Percentiles rank a stretch among this genome's conserved stretches.
phyloP scores from a whole-genome alignment of 257 asterid species.

The Asclepias syriaca region DNA sequence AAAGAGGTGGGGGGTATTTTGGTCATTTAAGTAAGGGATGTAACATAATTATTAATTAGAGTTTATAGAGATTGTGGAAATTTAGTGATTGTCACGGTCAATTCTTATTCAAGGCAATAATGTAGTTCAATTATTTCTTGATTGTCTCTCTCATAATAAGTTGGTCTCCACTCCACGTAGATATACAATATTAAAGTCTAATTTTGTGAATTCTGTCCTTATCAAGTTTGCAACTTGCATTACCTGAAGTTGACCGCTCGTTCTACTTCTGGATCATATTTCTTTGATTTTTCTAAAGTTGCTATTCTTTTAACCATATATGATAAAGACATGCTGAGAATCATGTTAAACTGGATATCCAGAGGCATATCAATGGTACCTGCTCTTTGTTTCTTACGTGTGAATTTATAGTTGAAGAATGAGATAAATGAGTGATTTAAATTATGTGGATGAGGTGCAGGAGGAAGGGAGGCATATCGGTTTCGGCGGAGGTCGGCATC shows the following conservation, averaged over 20 bases:
- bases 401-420: no score
- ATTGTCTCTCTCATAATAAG: constrained; percentile 21
- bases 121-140: constrained; percentile 18
- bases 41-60: neutral
- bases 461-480: constrained; percentile 73
- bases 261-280: neutral
- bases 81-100: neutral
- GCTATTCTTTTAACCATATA: no score
- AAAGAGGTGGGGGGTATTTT: constrained; percentile 14
- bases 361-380: no score
- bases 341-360: neutral
- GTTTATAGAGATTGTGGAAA: neutral
- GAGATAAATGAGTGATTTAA: no score
- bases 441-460: constrained; percentile 28
- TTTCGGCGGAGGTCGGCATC: constrained; percentile 75
- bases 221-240: constrained; percentile 19
- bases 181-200: neutral
- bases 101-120: constrained; percentile 14
- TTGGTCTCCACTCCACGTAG: constrained; percentile 14
- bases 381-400: no score
- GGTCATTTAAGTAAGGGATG: neutral
- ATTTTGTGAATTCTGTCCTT: constrained; percentile 11
- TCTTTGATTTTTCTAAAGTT: neutral
- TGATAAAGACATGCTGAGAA: neutral
- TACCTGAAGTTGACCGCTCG: neutral